phyloP scores from a whole-genome alignment of 495 filamentous ascomycete species.

The Podospora fimiseda region DNA sequence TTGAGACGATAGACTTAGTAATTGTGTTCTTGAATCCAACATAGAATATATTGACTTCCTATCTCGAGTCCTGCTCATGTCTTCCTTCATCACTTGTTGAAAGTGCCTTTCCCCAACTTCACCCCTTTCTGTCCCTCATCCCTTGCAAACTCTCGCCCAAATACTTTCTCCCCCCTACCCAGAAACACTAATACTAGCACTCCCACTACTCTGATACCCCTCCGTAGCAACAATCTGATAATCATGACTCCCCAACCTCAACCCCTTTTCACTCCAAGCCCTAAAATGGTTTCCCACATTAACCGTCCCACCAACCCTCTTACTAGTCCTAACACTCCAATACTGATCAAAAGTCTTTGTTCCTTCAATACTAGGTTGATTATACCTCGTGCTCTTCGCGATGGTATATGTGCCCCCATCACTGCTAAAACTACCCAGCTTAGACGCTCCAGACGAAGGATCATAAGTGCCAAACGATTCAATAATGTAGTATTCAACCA shows the following conservation, averaged over 20 bases:
- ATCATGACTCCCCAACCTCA: conserved; percentile 49
- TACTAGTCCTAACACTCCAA: conserved; percentile 45
- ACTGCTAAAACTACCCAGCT: conserved; percentile 48
- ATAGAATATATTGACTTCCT: too few relatives aligned
- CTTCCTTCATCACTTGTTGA: background rate
- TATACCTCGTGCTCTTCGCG: conserved; percentile 50
- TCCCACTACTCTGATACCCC: conserved; percentile 51
- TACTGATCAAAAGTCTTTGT: conserved; percentile 53
- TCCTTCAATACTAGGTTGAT: conserved; percentile 54
- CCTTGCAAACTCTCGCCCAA: too few relatives aligned
- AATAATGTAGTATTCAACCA: conserved; percentile 55
- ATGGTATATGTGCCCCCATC: conserved; percentile 63
- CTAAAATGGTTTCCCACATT: conserved; percentile 51
- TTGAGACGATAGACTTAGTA: background rate
- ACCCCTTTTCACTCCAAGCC: conserved; percentile 44
- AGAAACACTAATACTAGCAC: conserved; percentile 44
- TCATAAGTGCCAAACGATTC: conserved; percentile 52
- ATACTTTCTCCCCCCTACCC: background rate
- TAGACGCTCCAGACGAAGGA: conserved; percentile 40
- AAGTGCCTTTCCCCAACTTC: background rate
- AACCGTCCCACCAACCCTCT: conserved; percentile 42
- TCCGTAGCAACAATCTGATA: conserved; percentile 57
- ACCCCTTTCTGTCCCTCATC: too few relatives aligned
- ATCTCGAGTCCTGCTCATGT: background rate
- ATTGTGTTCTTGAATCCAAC: too few relatives aligned